Evolutionary conservation across 176 grass and related monocot genomes (phyloP).

Genomic region (Saccharum officinarum): DNA sequence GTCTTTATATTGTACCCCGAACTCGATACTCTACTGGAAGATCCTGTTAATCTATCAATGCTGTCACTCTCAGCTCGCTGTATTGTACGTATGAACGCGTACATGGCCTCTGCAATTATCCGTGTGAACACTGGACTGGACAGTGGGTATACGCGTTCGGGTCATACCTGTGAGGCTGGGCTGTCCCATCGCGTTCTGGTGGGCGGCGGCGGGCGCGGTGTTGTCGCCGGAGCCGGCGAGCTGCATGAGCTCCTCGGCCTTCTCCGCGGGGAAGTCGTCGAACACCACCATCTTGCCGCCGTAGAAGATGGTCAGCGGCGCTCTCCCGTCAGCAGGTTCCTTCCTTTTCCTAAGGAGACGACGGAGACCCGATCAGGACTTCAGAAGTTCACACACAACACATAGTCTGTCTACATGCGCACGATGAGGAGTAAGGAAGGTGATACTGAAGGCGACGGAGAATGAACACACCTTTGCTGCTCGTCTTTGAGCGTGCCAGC

Average conservation of each 20-base stretch:
- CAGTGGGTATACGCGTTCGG: neutral
- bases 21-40: too few relatives aligned
- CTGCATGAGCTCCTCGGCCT: constrained; percentile 66
- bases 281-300: constrained; percentile 66
- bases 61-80: neutral
- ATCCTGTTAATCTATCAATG: too few relatives aligned
- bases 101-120: neutral
- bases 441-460: neutral
- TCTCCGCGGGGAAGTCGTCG: constrained; percentile 73
- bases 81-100: neutral
- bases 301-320: constrained; percentile 86
- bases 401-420: neutral
- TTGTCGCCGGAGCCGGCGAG: constrained; percentile 39
- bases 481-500: constrained; percentile 31
- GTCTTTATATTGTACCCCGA: too few relatives aligned
- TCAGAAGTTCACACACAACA: neutral
- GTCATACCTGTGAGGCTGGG: constrained; percentile 36
- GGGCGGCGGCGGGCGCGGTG: neutral
- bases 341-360: constrained; percentile 9
- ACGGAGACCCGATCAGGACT: neutral
- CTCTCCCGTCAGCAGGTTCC: constrained; percentile 18
- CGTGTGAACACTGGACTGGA: neutral
- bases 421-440: neutral
- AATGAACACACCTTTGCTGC: neutral
- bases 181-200: constrained; percentile 5